Evolutionary conservation across 2,329 filamentous ascomycete genomes (phyloP).

Genomic region (Epichloe aotearoae): DNA sequence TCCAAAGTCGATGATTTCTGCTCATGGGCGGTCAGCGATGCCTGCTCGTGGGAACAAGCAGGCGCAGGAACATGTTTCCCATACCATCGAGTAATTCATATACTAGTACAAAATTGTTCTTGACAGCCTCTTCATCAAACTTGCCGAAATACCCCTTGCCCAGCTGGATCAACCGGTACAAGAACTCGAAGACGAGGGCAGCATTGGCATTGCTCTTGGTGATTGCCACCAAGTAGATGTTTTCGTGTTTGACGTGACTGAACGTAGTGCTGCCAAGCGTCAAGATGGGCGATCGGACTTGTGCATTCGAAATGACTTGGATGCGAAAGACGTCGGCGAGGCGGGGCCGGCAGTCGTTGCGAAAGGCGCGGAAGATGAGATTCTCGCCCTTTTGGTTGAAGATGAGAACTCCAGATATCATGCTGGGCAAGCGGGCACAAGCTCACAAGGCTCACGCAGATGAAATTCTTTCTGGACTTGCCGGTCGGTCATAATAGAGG

Average conservation of each 20-base stretch:
- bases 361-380: constrained; percentile 97
- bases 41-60: not conserved
- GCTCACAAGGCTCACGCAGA: not conserved
- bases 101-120: constrained; percentile 98
- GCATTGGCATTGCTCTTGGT: constrained; percentile 99
- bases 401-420: constrained; percentile 93
- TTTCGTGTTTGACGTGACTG: constrained; percentile 98
- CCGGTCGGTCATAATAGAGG: not conserved
- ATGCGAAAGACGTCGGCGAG: constrained; percentile 99
- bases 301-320: constrained; percentile 96
- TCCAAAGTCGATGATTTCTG: constrained; percentile 96
- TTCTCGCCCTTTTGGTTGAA: constrained; percentile 99
- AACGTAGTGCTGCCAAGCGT: constrained; percentile 97
- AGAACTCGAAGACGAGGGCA: constrained; percentile 92
- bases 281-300: constrained; percentile 93
- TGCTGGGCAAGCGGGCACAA: constrained; percentile 31
- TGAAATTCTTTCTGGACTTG: not conserved
- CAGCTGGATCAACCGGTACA: constrained; percentile 81
- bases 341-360: constrained; percentile 93
- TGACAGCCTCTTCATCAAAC: constrained; percentile 97
- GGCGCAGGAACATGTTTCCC: constrained; percentile 9
- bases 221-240: constrained; percentile 94
- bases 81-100: constrained; percentile 91
- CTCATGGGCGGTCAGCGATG: not conserved
- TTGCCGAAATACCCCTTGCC: constrained; percentile 97